These are phyloP conservation scores for Schizopora paradoxa DNA, from an alignment of 1,284 basidiomycete species.

Conservation along the genomic window DNA sequence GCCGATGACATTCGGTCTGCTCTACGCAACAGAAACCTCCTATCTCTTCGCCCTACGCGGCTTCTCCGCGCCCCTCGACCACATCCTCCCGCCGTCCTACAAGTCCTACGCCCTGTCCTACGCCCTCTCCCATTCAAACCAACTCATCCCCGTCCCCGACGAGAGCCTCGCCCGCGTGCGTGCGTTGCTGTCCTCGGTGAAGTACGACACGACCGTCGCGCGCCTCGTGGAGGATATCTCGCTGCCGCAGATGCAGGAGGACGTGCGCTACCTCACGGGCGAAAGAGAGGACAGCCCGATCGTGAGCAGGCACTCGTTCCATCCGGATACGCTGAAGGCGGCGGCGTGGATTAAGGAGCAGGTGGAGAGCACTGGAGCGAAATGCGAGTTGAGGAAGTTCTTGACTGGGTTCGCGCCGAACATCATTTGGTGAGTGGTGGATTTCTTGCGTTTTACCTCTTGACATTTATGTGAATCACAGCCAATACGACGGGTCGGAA, in stretches of 20 bases:
- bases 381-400: conserved; percentile 64
- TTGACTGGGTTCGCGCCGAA: conserved; percentile 74
- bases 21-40: conserved; percentile 37
- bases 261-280: conserved; percentile 78
- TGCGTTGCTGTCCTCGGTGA: conserved; percentile 42
- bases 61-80: conserved; percentile 36
- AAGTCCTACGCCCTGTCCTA: conserved; percentile 49
- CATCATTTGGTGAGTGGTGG: conserved; percentile 70
- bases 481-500: conserved; percentile 47
- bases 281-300: conserved; percentile 65
- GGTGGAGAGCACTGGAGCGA: conserved; percentile 69
- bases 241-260: conserved; percentile 54
- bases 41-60: conserved; percentile 41
- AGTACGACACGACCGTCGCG: conserved; percentile 57
- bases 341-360: conserved; percentile 70
- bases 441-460: neutral
- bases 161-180: conserved; percentile 45
- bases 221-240: conserved; percentile 60
- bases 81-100: conserved; percentile 55
- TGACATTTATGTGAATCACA: conserved; percentile 24
- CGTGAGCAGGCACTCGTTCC: conserved; percentile 73
- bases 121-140: conserved; percentile 38
- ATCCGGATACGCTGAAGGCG: conserved; percentile 59
- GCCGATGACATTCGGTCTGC: conserved; percentile 26
- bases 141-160: conserved; percentile 48